A percentile compares a stretch with the other conserved stretches of the same genome.
Evolutionary conservation across 2,329 filamentous ascomycete genomes (phyloP).

Genomic region (Arachnomyces sp.): DNA sequence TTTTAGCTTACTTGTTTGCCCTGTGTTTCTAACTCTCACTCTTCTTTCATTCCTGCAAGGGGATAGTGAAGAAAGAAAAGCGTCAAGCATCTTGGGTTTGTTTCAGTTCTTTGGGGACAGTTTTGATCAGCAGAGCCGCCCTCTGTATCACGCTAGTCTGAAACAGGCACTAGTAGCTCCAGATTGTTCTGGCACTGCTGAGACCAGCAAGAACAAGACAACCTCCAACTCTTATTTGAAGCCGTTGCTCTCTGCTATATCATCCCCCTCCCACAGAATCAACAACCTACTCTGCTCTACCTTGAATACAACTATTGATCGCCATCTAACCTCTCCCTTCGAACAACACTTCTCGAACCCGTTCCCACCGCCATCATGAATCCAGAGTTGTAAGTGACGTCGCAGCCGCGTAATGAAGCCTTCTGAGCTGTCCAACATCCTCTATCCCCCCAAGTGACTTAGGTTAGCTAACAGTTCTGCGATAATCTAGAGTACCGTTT

Average conservation of each 20-base stretch:
- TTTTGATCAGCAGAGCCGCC: too few relatives aligned
- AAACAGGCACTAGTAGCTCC: too few relatives aligned
- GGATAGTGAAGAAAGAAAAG: too few relatives aligned
- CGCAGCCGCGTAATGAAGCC: constrained; percentile 1
- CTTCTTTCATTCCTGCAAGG: too few relatives aligned
- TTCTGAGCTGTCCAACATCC: neutral
- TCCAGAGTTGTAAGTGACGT: constrained; percentile 40
- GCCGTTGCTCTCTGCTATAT: constrained; percentile 2
- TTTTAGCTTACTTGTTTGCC: too few relatives aligned
- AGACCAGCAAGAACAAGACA: constrained; percentile 8
- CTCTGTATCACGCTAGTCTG: too few relatives aligned
- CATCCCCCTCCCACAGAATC: constrained; percentile 3
- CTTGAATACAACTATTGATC: neutral
- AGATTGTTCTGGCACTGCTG: constrained; percentile 9
- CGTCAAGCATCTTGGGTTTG: too few relatives aligned
- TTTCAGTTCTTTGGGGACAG: too few relatives aligned
- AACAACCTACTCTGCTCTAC: neutral
- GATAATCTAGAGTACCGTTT: too few relatives aligned
- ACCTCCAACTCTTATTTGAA: neutral
- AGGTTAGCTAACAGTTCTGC: too few relatives aligned
- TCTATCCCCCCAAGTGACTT: too few relatives aligned
- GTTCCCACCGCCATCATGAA: constrained; percentile 35
- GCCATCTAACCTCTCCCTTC: constrained; percentile 7
- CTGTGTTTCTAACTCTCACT: too few relatives aligned
- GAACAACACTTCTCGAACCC: neutral